Evolutionary conservation across 495 filamentous ascomycete genomes (phyloP).

Genomic region (Lasiosphaeria miniovina): DNA sequence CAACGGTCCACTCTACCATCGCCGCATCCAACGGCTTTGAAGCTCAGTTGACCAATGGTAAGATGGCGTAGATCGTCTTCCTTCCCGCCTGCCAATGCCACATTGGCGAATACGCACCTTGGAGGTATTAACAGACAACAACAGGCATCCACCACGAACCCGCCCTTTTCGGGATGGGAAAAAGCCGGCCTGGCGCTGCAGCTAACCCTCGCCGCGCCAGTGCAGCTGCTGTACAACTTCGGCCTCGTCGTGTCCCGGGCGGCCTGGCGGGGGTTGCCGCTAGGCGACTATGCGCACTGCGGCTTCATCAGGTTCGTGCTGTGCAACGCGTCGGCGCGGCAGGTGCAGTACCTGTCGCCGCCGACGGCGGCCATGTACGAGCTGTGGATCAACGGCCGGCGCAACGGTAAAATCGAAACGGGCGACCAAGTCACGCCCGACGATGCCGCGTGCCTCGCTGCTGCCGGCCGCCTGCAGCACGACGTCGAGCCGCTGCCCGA

Average conservation of each 20-base stretch:
- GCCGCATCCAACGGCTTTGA: too few species aligned
- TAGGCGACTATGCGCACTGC: slow-evolving; percentile 15
- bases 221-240: slow-evolving; percentile 20
- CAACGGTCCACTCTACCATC: too few species aligned
- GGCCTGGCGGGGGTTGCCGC: slow-evolving; percentile 17
- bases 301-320: slow-evolving; percentile 23
- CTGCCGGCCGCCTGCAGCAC: slow-evolving; percentile 6
- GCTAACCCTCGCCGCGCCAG: slow-evolving; percentile 11
- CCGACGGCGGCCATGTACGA: slow-evolving; percentile 13
- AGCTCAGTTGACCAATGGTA: too few species aligned
- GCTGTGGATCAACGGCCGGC: slow-evolving; percentile 14
- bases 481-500: slow-evolving; percentile 22
- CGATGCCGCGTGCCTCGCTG: slow-evolving; percentile 13
- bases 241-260: slow-evolving; percentile 19
- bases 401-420: neutral
- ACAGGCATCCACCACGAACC: slow-evolving; percentile 3
- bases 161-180: slow-evolving; percentile 2
- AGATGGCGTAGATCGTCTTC: too few species aligned
- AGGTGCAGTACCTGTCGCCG: slow-evolving; percentile 20
- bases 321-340: slow-evolving; percentile 9
- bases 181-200: slow-evolving; percentile 14
- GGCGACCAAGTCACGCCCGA: neutral
- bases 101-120: too few species aligned
- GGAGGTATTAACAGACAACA: too few species aligned
- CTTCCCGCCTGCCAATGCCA: too few species aligned